phyloP scores from a whole-genome alignment of 306 rosid genomes.

The Sicyos baderoa region DNA sequence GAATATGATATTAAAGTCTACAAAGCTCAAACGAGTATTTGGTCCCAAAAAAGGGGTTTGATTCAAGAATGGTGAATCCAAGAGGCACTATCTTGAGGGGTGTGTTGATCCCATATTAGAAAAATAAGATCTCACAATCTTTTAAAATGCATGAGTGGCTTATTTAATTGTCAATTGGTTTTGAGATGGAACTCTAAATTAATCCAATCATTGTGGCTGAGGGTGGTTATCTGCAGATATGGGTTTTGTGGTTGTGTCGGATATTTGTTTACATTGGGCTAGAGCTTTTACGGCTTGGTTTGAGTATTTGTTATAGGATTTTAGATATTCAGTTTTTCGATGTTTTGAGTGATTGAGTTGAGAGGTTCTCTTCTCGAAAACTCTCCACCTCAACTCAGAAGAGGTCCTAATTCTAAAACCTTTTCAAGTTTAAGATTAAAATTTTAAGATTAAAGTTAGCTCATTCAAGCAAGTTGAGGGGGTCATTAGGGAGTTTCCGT shows the following conservation, averaged over 20 bases:
- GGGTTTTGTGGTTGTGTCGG: not conserved
- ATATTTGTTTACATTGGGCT: not conserved
- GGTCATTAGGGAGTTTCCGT: too few species aligned
- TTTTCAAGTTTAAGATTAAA: not conserved
- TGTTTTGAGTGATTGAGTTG: not conserved
- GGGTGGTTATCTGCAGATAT: not conserved
- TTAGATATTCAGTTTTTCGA: not conserved
- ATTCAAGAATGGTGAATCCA: too few species aligned
- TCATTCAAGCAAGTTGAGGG: too few species aligned
- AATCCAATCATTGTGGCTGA: not conserved
- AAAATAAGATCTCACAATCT: too few species aligned
- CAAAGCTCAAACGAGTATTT: too few species aligned
- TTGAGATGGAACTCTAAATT: too few species aligned
- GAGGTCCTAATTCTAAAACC: not conserved
- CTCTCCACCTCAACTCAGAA: not conserved
- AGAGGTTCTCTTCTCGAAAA: not conserved
- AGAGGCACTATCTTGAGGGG: too few species aligned
- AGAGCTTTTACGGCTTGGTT: not conserved
- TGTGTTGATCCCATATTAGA: too few species aligned
- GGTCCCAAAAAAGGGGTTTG: too few species aligned
- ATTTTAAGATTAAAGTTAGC: not conserved
- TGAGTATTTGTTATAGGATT: not conserved
- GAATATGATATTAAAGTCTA: too few species aligned
- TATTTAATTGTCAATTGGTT: too few species aligned
- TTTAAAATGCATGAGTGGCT: too few species aligned